Base-by-base conservation (phyloP, 2,329 filamentous ascomycete species). In the Pseudopithomyces maydicus region DNA sequence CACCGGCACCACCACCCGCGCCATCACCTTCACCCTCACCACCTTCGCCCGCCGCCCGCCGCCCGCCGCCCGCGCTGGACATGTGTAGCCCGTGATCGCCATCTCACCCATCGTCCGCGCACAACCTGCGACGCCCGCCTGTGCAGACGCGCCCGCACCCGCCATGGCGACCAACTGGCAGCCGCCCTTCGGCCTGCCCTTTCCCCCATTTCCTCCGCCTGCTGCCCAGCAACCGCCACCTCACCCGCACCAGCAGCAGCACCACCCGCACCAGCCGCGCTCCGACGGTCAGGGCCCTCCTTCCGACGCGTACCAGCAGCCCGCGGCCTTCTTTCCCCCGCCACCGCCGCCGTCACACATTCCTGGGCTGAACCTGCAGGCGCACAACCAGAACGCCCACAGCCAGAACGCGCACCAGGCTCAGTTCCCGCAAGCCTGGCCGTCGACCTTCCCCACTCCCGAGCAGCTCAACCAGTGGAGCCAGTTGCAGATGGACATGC, bases 81-180 rank as follows among this genome's bases (percentile, higher is more conserved):
- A 51, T 51, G 48, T 29, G 38, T 12, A 32, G 36, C 23, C 22
- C 22, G 15, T 51, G 41, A 26, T 7, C 12, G n/a, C n/a, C 39
- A 11, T 26, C 20, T 19, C 14, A 35, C 15, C 41, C 38, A 22
- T 15, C 35, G 17, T 39, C 22, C 41, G 43, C 52, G 45, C 44
- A 44, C 38, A 17, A 26, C 36, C 41, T 45, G 38, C 22, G 36
- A 50, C 43, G 47, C 55, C 46, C n/a, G n/a, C n/a, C n/a, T n/a
- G n/a, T n/a, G n/a, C n/a, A n/a, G n/a, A n/a, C n/a, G n/a, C n/a
- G n/a, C 23, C 32, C 45, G 41, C 17, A 35, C n/a, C 43, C 58
- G 51, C 32, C 26, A 74, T 74, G 72, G 70, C 70, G 15, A 70
- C 67, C 64, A 67, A 72, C 59, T 66, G 65, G 49, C 70, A 67